phyloP scores from a whole-genome alignment of 2,329 filamentous ascomycete genomes.

The Diaporthe citriasiana region DNA sequence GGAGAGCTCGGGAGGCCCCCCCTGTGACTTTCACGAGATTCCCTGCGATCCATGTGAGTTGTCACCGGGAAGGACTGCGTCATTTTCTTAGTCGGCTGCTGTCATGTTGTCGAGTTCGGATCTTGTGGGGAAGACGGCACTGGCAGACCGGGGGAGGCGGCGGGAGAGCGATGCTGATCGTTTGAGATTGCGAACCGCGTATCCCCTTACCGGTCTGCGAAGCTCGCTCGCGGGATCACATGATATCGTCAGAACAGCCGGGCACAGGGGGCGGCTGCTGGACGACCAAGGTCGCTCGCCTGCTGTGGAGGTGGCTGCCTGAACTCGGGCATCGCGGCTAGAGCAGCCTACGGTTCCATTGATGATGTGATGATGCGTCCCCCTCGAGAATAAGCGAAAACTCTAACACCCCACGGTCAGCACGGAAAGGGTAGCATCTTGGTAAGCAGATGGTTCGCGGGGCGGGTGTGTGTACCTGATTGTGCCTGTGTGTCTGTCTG shows the following conservation, averaged over 20 bases:
- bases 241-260: neutral
- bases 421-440: neutral
- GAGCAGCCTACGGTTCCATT: neutral
- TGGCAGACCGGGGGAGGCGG: neutral
- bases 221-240: slow-evolving; percentile 15
- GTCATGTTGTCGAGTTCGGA: slow-evolving; percentile 15
- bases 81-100: neutral
- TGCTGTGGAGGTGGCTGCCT: neutral
- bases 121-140: slow-evolving; percentile 22
- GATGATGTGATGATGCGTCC: neutral
- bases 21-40: slow-evolving; percentile 1
- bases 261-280: neutral
- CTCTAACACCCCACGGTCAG: slow-evolving; percentile 1
- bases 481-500: too few species aligned
- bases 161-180: slow-evolving; percentile 5
- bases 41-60: slow-evolving; percentile 19
- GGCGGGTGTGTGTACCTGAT: neutral
- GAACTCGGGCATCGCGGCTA: neutral
- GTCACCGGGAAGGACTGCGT: slow-evolving; percentile 4
- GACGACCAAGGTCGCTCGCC: neutral
- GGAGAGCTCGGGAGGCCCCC: neutral
- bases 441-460: neutral
- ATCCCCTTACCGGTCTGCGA: neutral
- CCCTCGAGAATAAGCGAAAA: neutral
- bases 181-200: neutral